Base-by-base conservation (phyloP, 305 asterid species). In the Solanum chacoense region DNA sequence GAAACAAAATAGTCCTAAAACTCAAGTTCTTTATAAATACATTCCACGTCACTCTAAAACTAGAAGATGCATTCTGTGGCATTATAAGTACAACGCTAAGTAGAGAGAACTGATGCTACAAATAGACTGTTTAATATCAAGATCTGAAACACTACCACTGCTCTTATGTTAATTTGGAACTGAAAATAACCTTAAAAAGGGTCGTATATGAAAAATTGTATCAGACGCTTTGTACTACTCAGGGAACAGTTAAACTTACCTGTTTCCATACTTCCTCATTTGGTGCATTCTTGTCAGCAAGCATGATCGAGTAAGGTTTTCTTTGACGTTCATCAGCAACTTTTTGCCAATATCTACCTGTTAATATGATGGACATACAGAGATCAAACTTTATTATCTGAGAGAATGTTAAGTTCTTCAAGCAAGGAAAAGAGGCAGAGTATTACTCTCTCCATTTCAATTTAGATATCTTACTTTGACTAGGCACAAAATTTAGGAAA, bases 211-310 rank as follows among this genome's bases (percentile, higher is more conserved):
- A 78, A 77, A 36, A 78, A 24, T 42, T 50, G 31, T 38, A 20
- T 50, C 40, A 31, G 40, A 55, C 38, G 13, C 12, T 20, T 11
- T 55, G 74, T 84, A 84, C 83, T 84, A 24, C 72, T 22, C 55
- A 45, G 37, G 31, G 85, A 89, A 90, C 84, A 86, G 65, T 45
- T 86, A 50, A 88, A 35, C 55, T 91, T 88, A 97, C 99, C 97
- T 92, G 98, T 88, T 75, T 93, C 99, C 99, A 97, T 87, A 97
- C 99, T 88, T 95, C 98, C 92, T 95, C 98, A 91, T 96, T 96
- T 69, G 99, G 99, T 80, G 99, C 99, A 92, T 97, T 97, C 94
- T 97, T 97, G 93, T 97, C 99, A 37, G 99, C 99, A 88, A 97
- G 98, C 93, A 96, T 89, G 89, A 96, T 94, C 20, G 99, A 95